These are phyloP conservation scores for Zygosaccharomyces gambellarensis DNA, from an alignment of 805 yeast genomes.

Conservation along the genomic window DNA sequence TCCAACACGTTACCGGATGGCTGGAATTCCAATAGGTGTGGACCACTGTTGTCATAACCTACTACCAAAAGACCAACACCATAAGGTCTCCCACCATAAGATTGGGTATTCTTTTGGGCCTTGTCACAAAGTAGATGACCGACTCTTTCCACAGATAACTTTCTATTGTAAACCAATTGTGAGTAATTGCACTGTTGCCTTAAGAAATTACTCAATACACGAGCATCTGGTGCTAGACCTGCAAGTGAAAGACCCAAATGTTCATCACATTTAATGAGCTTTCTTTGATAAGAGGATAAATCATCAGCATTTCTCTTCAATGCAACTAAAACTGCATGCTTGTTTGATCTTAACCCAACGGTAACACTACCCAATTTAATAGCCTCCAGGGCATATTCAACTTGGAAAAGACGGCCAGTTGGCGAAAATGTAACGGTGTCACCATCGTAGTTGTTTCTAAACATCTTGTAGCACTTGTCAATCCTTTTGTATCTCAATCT, in stretches of 20 bases:
- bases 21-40: conserved; percentile 90
- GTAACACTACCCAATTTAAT: conserved; percentile 98
- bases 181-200: conserved; percentile 90
- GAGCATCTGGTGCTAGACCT: conserved; percentile 97
- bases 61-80: conserved; percentile 92
- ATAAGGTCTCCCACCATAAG: conserved; percentile 94
- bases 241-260: conserved; percentile 95
- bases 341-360: conserved; percentile 83
- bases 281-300: conserved; percentile 93
- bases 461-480: conserved; percentile 39
- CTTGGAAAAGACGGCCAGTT: conserved; percentile 96
- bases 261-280: conserved; percentile 83
- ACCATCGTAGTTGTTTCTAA: conserved; percentile 97
- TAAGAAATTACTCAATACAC: conserved; percentile 83
- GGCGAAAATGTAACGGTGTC: conserved; percentile 98
- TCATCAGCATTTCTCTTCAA: conserved; percentile 96
- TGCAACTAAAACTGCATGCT: conserved; percentile 88
- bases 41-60: conserved; percentile 90
- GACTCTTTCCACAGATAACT: conserved; percentile 76
- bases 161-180: conserved; percentile 78
- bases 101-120: conserved; percentile 95
- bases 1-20: conserved; percentile 94
- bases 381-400: conserved; percentile 95
- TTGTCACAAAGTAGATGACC: conserved; percentile 87
- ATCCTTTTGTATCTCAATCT: not conserved